Evolutionary conservation across 805 yeast species (phyloP), one percentile per base, ranked within the genome.

Genomic region (Suhomyces sp.): DNA sequence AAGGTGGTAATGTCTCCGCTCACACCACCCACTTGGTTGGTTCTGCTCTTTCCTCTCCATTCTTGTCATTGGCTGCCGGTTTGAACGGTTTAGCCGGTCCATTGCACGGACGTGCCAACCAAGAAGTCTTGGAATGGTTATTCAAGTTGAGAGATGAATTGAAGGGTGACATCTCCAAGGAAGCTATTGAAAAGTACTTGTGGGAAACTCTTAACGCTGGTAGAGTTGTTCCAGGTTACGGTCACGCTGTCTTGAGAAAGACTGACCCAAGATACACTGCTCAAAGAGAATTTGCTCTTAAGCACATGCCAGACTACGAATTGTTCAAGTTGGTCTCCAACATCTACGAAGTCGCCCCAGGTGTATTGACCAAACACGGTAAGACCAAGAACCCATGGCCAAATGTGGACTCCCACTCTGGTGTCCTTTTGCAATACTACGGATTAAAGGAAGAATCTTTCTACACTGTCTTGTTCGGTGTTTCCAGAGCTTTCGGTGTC

Each of bases 331-430:
- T 84, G 51, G 90, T 84, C 48, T 68, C 76, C 46, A 72, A 74
- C 60, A 65, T 82, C 40, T 79, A 81, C 53, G 71, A 77, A 51
- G 74, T 83, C 42, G 91, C 88, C 21, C 91, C 93, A 38, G 76
- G 72, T 40, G 90, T 84, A 27, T 68, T 84, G 53, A 78, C 76
- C 46, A 65, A 79, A 65, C 91, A 84, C 65, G 91, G 93, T 40
- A 84, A 84, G 72, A 82, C 90, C 57, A 80, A 82, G 71, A 84
- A 84, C 70, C 93, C 93, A 45, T 81, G 74, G 74, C 93, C 93
- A 43, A 84, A 84, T 58, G 93, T 84, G 45, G 93, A 84, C 64
- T 79, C 88, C 28, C 76, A 80, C 51, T 79, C 87, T 14, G 93
- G 93, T 48, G 83, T 83, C 31, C 65, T 84, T 46, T 81, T 84